Conservation (phyloP, 306 rosid genomes). For the Cyamopsis tetragonoloba region DNA sequence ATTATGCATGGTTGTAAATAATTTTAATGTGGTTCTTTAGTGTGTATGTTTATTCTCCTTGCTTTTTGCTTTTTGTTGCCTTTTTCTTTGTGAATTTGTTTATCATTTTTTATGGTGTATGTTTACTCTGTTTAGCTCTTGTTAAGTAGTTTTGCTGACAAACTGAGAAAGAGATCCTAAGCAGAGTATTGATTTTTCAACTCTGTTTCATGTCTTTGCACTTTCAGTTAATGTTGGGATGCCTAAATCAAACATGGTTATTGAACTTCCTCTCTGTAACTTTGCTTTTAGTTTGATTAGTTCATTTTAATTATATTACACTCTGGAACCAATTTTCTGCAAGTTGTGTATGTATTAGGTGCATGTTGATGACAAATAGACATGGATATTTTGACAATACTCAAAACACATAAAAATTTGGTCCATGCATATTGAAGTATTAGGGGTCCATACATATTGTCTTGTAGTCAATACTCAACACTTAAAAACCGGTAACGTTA, state of each 20-base stretch:
- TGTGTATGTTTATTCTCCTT: conserved; percentile 33
- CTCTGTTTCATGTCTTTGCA: not conserved
- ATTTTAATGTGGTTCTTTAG: conserved; percentile 30
- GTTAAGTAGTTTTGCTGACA: conserved; percentile 24
- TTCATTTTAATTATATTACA: conserved; percentile 2
- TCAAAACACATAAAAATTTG: too few species aligned
- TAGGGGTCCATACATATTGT: too few species aligned
- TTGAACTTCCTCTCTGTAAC: not conserved
- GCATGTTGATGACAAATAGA: conserved; percentile 1
- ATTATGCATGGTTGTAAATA: conserved; percentile 45
- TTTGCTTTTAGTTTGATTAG: not conserved
- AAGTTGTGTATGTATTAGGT: not conserved
- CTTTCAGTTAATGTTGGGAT: not conserved
- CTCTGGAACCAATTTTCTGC: not conserved
- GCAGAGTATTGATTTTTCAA: not conserved
- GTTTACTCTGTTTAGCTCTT: conserved; percentile 26
- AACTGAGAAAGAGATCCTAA: conserved; percentile 24
- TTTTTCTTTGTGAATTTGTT: conserved; percentile 21
- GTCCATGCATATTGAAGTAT: too few species aligned
- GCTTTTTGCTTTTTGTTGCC: conserved; percentile 15
- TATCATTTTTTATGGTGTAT: conserved; percentile 28
- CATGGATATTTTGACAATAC: too few species aligned
- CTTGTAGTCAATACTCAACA: too few species aligned
- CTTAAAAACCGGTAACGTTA: too few species aligned
- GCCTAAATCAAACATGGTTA: not conserved